Evolutionary conservation across 1,284 basidiomycete species (phyloP), one percentile per base, ranked within the genome.

Genomic region (Ustilago loliicola): DNA sequence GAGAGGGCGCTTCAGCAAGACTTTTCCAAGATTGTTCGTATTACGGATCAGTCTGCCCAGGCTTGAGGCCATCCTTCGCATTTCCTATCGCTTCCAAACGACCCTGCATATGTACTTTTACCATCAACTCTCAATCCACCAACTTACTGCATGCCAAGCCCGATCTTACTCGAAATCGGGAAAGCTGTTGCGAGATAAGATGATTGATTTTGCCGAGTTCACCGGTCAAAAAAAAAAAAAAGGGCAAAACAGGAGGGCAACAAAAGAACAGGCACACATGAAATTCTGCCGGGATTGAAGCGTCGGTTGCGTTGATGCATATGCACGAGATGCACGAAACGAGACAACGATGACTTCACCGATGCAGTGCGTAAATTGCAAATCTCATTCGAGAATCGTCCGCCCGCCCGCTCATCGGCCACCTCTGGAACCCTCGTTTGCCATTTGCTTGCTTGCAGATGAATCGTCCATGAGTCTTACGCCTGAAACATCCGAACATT

Each of bases 11-110:
- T 80, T 5, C 57, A 68, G 34, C 57, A 75, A 36, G 68, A 72
- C 60, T 80, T 80, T 58, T 72, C 69, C 68, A 77, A 75, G 61
- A 77, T 81, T 40, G 75, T 81, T 23, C 67, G 80, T 13, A 73
- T 79, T 48, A 81, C 74, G 9, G 64, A 77, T 55, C 60, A 58
- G 6, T 61, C 70, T n/a, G 74, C 59, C 0, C 51, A 53, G 29
- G 27, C 47, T 6, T 15, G 9, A 10, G 0, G 30, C 38, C 25
- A 7, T 5, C 27, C 6, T 30, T 15, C n/a, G 19, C 10, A 34
- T 36, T 36, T 30, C 30, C 10, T 19, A 8, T 23, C 25, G 3
- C 34, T 47, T 19, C n/a, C 7, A 27, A 9, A 47, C 42, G 19
- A 29, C 30, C 45, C n/a, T 21, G 34, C 51, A 56, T 52, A 40